phyloP scores from a whole-genome alignment of 1,284 basidiomycete genomes.

The Phlebopus sp. region DNA sequence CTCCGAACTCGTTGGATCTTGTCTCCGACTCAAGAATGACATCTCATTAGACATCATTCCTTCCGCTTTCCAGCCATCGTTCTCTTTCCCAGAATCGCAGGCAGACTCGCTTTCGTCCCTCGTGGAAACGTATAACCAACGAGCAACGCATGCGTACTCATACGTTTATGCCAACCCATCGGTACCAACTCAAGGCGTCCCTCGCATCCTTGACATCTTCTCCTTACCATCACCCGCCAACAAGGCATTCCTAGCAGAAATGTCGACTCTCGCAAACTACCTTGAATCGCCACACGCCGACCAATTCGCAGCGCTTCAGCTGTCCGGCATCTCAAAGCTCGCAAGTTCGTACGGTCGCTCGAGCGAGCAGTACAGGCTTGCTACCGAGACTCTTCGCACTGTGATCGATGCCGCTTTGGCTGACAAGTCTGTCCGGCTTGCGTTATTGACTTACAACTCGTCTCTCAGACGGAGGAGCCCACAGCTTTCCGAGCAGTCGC shows the following conservation, averaged over 20 bases:
- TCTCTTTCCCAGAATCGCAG: slow-evolving; percentile 29
- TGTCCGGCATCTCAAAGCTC: slow-evolving; percentile 49
- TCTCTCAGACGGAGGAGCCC: slow-evolving; percentile 34
- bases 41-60: slow-evolving; percentile 50
- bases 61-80: slow-evolving; percentile 42
- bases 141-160: slow-evolving; percentile 57
- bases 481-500: slow-evolving; percentile 49
- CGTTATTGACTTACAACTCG: slow-evolving; percentile 47
- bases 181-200: slow-evolving; percentile 26
- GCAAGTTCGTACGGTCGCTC: slow-evolving; percentile 43
- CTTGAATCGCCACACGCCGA: slow-evolving; percentile 40
- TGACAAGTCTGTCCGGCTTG: slow-evolving; percentile 45
- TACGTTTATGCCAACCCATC: slow-evolving; percentile 41
- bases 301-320: slow-evolving; percentile 60
- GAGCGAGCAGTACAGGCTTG: slow-evolving; percentile 54
- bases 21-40: slow-evolving; percentile 5
- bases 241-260: slow-evolving; percentile 40
- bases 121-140: slow-evolving; percentile 53
- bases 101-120: slow-evolving; percentile 39
- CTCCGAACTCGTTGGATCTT: background rate
- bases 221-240: slow-evolving; percentile 37
- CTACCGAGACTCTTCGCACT: slow-evolving; percentile 41
- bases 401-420: slow-evolving; percentile 42
- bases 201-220: slow-evolving; percentile 43
- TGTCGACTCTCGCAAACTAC: slow-evolving; percentile 47